Evolutionary conservation across 129 eudicot species (phyloP), one percentile per base, ranked within the genome.

Genomic region (Lonicera japonica): DNA sequence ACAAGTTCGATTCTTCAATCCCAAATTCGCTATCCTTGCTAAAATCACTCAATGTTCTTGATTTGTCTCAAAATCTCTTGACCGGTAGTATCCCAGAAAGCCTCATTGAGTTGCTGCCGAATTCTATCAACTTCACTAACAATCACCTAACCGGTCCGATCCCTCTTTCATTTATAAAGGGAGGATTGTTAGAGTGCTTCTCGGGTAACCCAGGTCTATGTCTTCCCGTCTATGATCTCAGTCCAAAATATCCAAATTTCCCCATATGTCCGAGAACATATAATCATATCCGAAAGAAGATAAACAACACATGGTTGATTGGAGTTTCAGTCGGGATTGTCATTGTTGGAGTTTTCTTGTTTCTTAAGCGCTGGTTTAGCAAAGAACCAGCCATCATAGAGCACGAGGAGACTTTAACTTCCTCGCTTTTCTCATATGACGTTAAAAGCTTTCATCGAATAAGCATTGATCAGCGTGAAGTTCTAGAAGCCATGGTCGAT

Each of bases 61-160:
- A 90, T 63, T 75, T 90, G 46, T 83, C 97, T 4, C 73, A 77
- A 58, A 90, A 90, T 66, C 61, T 25, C 21, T 67, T 90, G 56
- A 77, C 55, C 21, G 97, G 97, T 12, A 70, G 65, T 5, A 58
- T 90, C 78, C 97, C 97, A 1, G 87, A 82, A 61, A 86, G 83
- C 68, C 85, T 90, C 29, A 63, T 73, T 68, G 68, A 75, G 41
- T 59, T 90, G 74, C 79, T 87, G 34, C 95, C 97, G 25, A 90
- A 84, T 56, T 90, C 94, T 0, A 72, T 90, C 70, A 90, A 90
- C 83, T 84, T 90, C 55, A 79, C 97, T 11, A 63, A 77, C 65
- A 90, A 90, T 73, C 79, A 39, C 7, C 95, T 90, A 55, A 81
- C 85, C 11, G 97, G 97, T 12, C 90, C 90, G 1, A 87, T 90